Base-by-base conservation (phyloP, 495 filamentous ascomycete genomes). In the Aspergillus conjunctus region DNA sequence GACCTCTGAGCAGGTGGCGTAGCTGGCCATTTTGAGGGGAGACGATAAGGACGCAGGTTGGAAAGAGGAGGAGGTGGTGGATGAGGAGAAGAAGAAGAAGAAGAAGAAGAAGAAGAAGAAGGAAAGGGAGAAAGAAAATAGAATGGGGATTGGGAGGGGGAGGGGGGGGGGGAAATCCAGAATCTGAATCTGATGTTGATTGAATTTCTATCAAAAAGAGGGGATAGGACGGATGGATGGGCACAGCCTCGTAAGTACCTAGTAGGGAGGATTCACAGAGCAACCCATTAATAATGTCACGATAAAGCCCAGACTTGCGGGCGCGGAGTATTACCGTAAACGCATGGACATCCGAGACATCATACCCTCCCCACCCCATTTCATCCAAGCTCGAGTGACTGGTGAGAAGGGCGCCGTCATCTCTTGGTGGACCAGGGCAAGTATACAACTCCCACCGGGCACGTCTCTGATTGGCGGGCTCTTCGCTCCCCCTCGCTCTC, bases 1-100 rank as follows among this genome's bases (percentile, higher is more conserved):
- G 37, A 89, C 79, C 34, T 79, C 62, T 12, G 65, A 69, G 71
- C 87, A 88, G 21, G 66, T 67, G 4, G 44, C 30, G 62, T 70
- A 71, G 51, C 71, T 68, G 3, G 58, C 51, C 48, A 71, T 66
- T 56, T 64, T 73, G 51, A 53, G 32, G n/a, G 32, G 32, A 1
- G 34, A 55, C n/a, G 30, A 54, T 22, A 14, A 55, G 18, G n/a
- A 30, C 17, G 4, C n/a, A 26, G 26, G 26, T 2, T 2, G 26
- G 2, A 26, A 26, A 26, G 5, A 26, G 26, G 26, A 5, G 26
- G 26, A 5, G 26, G 26, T 17, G 12, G 7, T 12, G 49, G 31
- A 43, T 46, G n/a, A 59, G 26, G 26, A 26, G 41, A 9, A 57
- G 21, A 9, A 8, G 33, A 37, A 43, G 34, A 45, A 45, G n/a